Evolutionary conservation across 139 green algal species (phyloP).

Genomic region (Micromonas commoda): DNA sequence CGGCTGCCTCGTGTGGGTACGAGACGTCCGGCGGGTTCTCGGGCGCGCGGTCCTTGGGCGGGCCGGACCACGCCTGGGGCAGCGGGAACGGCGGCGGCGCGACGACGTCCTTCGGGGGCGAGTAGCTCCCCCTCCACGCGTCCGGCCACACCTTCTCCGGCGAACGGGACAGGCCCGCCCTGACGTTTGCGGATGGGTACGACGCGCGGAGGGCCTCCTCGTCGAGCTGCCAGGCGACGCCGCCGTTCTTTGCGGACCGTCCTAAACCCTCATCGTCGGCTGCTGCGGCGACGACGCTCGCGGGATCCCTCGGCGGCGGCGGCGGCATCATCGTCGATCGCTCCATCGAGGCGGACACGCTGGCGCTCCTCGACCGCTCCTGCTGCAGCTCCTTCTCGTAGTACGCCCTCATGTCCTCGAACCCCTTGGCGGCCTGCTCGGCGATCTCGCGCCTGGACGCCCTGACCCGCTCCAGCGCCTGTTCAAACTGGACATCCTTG

Average conservation of each 20-base stretch:
- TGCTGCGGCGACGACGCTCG: background rate
- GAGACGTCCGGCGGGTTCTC: background rate
- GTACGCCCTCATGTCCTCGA: background rate
- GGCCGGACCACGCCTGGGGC: background rate
- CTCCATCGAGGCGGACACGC: background rate
- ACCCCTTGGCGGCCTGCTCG: background rate
- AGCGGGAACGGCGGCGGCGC: background rate
- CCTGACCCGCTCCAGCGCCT: background rate
- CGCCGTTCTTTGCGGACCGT: conserved; percentile 5
- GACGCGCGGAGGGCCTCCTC: background rate
- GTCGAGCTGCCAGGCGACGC: background rate
- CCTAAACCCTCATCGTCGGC: background rate
- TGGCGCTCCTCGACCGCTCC: background rate
- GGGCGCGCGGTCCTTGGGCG: background rate
- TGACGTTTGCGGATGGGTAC: background rate
- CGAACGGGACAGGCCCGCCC: background rate
- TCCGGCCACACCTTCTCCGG: background rate
- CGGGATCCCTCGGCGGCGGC: background rate
- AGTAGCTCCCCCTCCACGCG: background rate
- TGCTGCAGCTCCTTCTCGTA: background rate
- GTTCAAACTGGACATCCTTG: background rate
- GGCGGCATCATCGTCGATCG: background rate
- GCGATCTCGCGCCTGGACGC: background rate
- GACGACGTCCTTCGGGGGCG: background rate
- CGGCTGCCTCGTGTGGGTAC: background rate